These are phyloP conservation scores for Rhodotorula sphaerocarpa DNA, from an alignment of 768 basidiomycete species.

Conservation along the genomic window DNA sequence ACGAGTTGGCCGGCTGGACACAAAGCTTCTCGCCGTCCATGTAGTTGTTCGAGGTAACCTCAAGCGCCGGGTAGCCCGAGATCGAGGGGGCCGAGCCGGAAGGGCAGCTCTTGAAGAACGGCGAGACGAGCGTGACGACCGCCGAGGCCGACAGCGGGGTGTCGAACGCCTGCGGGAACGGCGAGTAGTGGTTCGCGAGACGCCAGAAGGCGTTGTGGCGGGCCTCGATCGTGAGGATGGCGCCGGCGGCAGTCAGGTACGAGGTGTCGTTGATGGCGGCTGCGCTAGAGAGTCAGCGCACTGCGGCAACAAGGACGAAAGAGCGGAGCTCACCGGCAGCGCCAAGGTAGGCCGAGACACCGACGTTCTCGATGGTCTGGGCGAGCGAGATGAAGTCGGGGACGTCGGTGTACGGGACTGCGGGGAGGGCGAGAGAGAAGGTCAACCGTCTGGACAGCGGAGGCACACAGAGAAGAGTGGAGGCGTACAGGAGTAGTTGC, in stretches of 20 bases:
- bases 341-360: conserved; percentile 45
- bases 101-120: conserved; percentile 52
- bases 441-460: not conserved
- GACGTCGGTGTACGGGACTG: conserved; percentile 48
- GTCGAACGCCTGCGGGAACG: conserved; percentile 53
- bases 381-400: conserved; percentile 51
- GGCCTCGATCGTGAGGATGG: conserved; percentile 56
- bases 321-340: no score
- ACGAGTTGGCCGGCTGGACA: conserved; percentile 29
- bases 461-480: not conserved
- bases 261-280: conserved; percentile 37
- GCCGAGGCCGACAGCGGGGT: conserved; percentile 56
- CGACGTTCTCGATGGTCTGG: conserved; percentile 33
- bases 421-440: not conserved
- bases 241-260: conserved; percentile 53
- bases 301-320: not conserved
- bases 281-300: no score
- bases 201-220: conserved; percentile 37
- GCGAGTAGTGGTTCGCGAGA: conserved; percentile 48
- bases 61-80: conserved; percentile 51
- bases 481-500: conserved; percentile 48
- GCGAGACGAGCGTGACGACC: conserved; percentile 48
- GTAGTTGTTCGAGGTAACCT: conserved; percentile 40
- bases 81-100: conserved; percentile 48
- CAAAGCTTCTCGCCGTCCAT: conserved; percentile 41